Percentiles rank a stretch among this genome's conserved stretches.
Evolutionary conservation across 345 rosid genomes (phyloP).

Genomic region (Ailanthus altissimus): DNA sequence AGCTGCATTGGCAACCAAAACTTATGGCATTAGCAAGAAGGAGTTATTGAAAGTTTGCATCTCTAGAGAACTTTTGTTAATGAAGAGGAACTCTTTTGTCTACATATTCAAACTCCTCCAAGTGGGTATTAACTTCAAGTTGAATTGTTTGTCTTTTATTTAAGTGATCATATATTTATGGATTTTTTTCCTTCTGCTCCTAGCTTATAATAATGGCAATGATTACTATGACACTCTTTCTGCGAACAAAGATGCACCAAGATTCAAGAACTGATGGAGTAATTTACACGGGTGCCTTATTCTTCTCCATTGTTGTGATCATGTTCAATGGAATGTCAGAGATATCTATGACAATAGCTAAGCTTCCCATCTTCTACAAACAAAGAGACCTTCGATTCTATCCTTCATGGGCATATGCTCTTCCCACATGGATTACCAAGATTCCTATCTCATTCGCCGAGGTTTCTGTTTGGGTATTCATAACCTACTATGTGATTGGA

Average conservation of each 20-base stretch:
- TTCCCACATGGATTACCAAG: conserved; percentile 78
- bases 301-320: conserved; percentile 45
- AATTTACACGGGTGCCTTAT: conserved; percentile 61
- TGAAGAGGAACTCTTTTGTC: conserved; percentile 78
- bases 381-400: conserved; percentile 73
- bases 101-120: conserved; percentile 64
- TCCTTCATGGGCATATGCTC: conserved; percentile 77
- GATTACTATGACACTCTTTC: conserved; percentile 51
- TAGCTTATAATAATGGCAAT: conserved; percentile 48
- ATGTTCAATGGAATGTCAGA: conserved; percentile 76
- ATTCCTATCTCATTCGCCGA: conserved; percentile 67
- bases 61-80: conserved; percentile 66
- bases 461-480: conserved; percentile 58
- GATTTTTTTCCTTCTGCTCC: conserved; percentile 4
- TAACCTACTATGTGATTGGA: conserved; percentile 74
- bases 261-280: conserved; percentile 45
- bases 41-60: conserved; percentile 62
- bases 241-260: conserved; percentile 58
- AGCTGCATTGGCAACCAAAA: conserved; percentile 61
- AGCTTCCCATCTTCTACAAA: conserved; percentile 86
- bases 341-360: conserved; percentile 68
- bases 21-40: conserved; percentile 54
- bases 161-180: background rate
- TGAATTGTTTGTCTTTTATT: background rate
- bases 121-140: conserved; percentile 32